These are phyloP conservation scores for Curvularia lunata DNA, from an alignment of 2,329 filamentous ascomycete genomes.

Conservation along the genomic window DNA sequence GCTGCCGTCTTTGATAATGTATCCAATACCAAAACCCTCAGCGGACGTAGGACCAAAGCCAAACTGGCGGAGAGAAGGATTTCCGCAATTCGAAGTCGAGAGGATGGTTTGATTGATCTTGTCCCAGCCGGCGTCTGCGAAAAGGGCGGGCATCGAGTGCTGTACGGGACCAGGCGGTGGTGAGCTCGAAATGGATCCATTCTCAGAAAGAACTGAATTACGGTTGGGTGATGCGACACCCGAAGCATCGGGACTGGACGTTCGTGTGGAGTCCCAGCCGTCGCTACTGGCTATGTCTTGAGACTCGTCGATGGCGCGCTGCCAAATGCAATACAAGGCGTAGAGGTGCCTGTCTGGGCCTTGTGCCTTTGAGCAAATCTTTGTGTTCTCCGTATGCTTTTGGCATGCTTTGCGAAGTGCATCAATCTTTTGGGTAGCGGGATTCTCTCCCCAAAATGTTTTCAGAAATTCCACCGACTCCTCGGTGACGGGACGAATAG, in stretches of 20 bases:
- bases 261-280: constrained; percentile 54
- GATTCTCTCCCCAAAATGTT: constrained; percentile 93
- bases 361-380: constrained; percentile 84
- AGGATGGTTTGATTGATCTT: constrained; percentile 93
- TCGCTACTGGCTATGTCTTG: constrained; percentile 62
- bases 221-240: constrained; percentile 61
- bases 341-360: constrained; percentile 94
- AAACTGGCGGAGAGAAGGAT: constrained; percentile 91
- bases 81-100: constrained; percentile 98
- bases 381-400: constrained; percentile 80
- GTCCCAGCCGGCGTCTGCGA: constrained; percentile 90
- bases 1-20: constrained; percentile 95
- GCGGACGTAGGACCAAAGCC: constrained; percentile 94
- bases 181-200: constrained; percentile 57
- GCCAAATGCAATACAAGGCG: constrained; percentile 93
- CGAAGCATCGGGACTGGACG: constrained; percentile 61
- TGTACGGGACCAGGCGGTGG: constrained; percentile 59
- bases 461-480: constrained; percentile 89
- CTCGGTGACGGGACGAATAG: constrained; percentile 82
- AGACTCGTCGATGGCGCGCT: constrained; percentile 81
- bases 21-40: constrained; percentile 95
- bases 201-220: constrained; percentile 58
- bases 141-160: constrained; percentile 74
- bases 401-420: constrained; percentile 82
- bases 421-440: constrained; percentile 81